A percentile compares a stretch with the other conserved stretches of the same genome.
These are phyloP conservation scores for Suillus clintonianus DNA, from an alignment of 768 basidiomycete genomes.

Conservation along the genomic window DNA sequence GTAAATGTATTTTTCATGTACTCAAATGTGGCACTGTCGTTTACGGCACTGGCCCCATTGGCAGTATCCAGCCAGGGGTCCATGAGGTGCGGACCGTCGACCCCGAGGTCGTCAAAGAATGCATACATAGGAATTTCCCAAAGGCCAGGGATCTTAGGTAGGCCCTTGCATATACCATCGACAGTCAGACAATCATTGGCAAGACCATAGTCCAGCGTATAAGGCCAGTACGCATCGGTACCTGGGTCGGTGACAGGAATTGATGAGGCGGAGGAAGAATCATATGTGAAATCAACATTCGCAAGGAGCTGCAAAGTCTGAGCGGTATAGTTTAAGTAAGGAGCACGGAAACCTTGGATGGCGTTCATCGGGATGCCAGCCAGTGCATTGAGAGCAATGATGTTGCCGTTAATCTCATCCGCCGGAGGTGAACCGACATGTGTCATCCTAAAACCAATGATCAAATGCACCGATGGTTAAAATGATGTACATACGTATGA, in stretches of 20 bases:
- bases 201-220: slow-evolving; percentile 78
- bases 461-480: too few relatives aligned
- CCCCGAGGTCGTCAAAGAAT: slow-evolving; percentile 63
- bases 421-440: slow-evolving; percentile 65
- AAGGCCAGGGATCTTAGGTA: slow-evolving; percentile 72
- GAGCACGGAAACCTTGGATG: slow-evolving; percentile 76
- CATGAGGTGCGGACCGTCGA: slow-evolving; percentile 68
- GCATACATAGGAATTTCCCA: slow-evolving; percentile 90
- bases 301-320: slow-evolving; percentile 63
- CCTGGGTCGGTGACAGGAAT: slow-evolving; percentile 63
- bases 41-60: slow-evolving; percentile 49
- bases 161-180: slow-evolving; percentile 59
- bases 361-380: slow-evolving; percentile 69
- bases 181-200: slow-evolving; percentile 73
- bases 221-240: slow-evolving; percentile 84
- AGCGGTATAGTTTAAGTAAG: slow-evolving; percentile 65
- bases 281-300: slow-evolving; percentile 66
- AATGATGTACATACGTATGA: slow-evolving; percentile 54
- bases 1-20: slow-evolving; percentile 79
- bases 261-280: slow-evolving; percentile 61
- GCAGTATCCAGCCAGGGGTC: slow-evolving; percentile 78
- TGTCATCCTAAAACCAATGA: slow-evolving; percentile 49
- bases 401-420: slow-evolving; percentile 75
- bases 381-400: slow-evolving; percentile 76
- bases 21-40: slow-evolving; percentile 63